These are phyloP conservation scores for Pseudogymnoascus sp. DNA, from an alignment of 2,329 filamentous ascomycete species.

Conservation along the genomic window DNA sequence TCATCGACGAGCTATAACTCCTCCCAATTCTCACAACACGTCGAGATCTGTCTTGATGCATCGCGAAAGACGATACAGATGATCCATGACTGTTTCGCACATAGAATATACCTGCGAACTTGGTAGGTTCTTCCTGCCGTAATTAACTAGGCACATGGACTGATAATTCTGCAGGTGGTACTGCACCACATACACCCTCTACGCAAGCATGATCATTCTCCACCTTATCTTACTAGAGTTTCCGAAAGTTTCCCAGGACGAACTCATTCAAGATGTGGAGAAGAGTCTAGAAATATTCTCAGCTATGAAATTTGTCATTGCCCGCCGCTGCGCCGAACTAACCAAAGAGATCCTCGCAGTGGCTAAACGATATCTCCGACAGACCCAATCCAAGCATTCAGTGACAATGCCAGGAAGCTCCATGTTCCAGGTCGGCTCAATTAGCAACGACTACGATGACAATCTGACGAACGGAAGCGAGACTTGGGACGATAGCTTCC, in stretches of 20 bases:
- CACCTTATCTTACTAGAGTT: slow-evolving; percentile 24
- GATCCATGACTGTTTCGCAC: too few species aligned
- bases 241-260: slow-evolving; percentile 17
- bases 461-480: neutral
- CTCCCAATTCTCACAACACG: too few species aligned
- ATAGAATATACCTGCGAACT: too few species aligned
- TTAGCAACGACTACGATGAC: neutral
- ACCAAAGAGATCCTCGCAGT: slow-evolving; percentile 26
- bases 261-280: slow-evolving; percentile 25
- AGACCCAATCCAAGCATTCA: neutral
- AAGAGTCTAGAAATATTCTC: slow-evolving; percentile 28
- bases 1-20: too few species aligned
- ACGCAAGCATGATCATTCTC: slow-evolving; percentile 29
- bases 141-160: too few species aligned
- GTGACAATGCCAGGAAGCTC: neutral
- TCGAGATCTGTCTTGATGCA: too few species aligned
- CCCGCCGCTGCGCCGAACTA: slow-evolving; percentile 28
- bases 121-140: too few species aligned
- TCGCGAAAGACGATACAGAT: too few species aligned
- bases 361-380: slow-evolving; percentile 12
- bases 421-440: neutral
- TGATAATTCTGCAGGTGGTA: slow-evolving; percentile 29
- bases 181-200: slow-evolving; percentile 29
- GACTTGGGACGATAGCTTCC: neutral
- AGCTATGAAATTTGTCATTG: slow-evolving; percentile 27